Conservation (phyloP, 179 eudicot genomes). For the Pouteria campechiana region DNA sequence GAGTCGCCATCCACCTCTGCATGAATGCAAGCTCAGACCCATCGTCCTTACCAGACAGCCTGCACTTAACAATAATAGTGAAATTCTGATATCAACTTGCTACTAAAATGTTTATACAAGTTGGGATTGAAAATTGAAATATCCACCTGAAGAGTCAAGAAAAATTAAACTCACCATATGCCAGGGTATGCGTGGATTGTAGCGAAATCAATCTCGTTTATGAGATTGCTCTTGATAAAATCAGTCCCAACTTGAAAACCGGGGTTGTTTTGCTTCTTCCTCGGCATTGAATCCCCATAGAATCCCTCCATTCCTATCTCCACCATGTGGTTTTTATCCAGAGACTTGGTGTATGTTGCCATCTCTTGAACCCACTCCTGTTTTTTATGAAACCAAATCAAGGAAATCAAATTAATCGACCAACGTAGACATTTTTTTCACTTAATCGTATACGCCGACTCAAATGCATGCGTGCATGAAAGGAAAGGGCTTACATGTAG, state of each 20-base stretch:
- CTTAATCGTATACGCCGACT: too few relatives aligned
- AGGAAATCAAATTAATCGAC: background rate
- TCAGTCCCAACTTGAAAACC: constrained; percentile 20
- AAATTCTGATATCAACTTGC: too few relatives aligned
- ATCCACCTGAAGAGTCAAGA: too few relatives aligned
- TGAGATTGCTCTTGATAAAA: constrained; percentile 16
- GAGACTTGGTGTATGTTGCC: constrained; percentile 15
- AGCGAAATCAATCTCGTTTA: constrained; percentile 19
- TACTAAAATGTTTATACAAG: too few relatives aligned
- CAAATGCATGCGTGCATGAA: background rate
- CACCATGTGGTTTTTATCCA: constrained; percentile 17
- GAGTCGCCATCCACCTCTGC: constrained; percentile 17
- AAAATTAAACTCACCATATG: constrained; percentile 22
- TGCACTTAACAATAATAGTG: constrained; percentile 1
- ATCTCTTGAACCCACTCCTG: constrained; percentile 29
- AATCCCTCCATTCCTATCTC: constrained; percentile 27
- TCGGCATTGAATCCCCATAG: constrained; percentile 14
- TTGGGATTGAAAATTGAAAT: too few relatives aligned
- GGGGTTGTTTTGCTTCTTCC: constrained; percentile 3
- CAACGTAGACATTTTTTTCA: background rate
- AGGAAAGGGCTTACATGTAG: constrained; percentile 6
- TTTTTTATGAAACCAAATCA: background rate
- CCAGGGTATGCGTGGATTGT: constrained; percentile 25
- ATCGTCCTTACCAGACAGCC: constrained; percentile 17
- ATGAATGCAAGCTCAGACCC: constrained; percentile 16